Base-by-base conservation (phyloP, 805 yeast genomes). In the Cyberlindnera mississippiensis region DNA sequence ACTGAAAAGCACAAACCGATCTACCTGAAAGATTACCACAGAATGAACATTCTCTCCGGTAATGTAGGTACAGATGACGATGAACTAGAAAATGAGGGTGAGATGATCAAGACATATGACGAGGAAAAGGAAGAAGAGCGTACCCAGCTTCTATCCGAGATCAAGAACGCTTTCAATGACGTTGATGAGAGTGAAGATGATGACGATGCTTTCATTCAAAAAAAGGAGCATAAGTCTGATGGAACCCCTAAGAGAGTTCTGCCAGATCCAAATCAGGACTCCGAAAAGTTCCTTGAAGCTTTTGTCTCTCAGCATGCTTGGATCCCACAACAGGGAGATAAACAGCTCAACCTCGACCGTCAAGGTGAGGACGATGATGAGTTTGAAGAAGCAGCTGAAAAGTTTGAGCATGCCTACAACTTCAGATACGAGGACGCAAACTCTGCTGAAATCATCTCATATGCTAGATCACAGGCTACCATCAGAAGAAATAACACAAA, bases 401-500 rank as follows among this genome's bases (percentile, higher is more conserved):
- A 78, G 56, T 89, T 87, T 55, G 99, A 93, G 63, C 79, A 80
- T 49, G 96, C 96, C 0, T 91, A 90, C 66, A 93, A 93, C 58
- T 91, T 91, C 72, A 76, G 99, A 60, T 93, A 76, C 61, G 99
- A 93, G 64, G 97, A 90, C 56, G 89, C 96, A 13, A 78, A 80
- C 50, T 76, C 96, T 6, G 87, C 91, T 0, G 96, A 91, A 56
- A 86, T 93, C 62, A 83, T 90, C 15, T 83, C 95, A 14, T 93
- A 91, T 68, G 97, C 98, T 3, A 88, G 99, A 75, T 82, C 72
- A 33, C 96, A 89, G 64, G 95, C 93, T 18, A 88, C 98, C 0
- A 72, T 89, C 58, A 81, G 99, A 67, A 75, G 99, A 59, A 79
- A 83, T 16, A 80, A 79, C 38, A 78, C 81, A 52, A 63, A 84